A percentile compares a stretch with the other conserved stretches of the same genome.
phyloP scores from a whole-genome alignment of 2,329 filamentous ascomycete genomes.

The Emmonsia crescens region DNA sequence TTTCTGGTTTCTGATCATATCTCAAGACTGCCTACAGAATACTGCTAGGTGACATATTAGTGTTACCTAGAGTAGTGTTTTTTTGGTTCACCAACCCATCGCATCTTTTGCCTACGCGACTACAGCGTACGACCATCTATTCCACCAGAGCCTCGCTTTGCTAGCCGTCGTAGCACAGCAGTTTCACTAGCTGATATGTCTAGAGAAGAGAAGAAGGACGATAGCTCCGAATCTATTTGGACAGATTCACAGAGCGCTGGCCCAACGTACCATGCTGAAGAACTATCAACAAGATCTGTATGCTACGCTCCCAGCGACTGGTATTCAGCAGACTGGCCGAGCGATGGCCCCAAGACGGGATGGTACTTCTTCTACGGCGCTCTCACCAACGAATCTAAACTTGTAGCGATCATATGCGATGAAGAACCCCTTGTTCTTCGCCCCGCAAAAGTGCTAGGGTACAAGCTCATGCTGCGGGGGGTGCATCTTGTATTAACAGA shows the following conservation, averaged over 20 bases:
- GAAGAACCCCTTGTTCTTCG: neutral
- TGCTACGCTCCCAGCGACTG: conserved; percentile 7
- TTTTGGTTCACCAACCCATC: neutral
- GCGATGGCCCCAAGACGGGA: conserved; percentile 1
- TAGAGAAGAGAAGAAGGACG: neutral
- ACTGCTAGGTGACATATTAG: neutral
- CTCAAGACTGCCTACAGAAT: neutral
- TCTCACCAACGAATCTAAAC: conserved; percentile 5
- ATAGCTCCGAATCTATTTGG: neutral
- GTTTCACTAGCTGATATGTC: neutral
- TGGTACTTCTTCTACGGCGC: conserved; percentile 15
- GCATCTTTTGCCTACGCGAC: neutral
- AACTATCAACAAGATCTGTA: conserved; percentile 1
- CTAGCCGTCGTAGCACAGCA: neutral
- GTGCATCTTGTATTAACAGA: conserved; percentile 7
- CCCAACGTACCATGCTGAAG: neutral
- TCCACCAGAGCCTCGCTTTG: neutral
- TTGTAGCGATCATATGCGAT: conserved; percentile 6
- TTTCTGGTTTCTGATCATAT: neutral
- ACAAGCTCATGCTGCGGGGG: conserved; percentile 6
- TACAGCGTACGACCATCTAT: neutral
- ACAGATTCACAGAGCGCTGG: too few species aligned
- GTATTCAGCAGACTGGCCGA: conserved; percentile 7
- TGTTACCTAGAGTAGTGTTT: neutral
- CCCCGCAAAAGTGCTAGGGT: conserved; percentile 8